phyloP scores from a whole-genome alignment of 83 land plant species.

The Thuja plicata region DNA sequence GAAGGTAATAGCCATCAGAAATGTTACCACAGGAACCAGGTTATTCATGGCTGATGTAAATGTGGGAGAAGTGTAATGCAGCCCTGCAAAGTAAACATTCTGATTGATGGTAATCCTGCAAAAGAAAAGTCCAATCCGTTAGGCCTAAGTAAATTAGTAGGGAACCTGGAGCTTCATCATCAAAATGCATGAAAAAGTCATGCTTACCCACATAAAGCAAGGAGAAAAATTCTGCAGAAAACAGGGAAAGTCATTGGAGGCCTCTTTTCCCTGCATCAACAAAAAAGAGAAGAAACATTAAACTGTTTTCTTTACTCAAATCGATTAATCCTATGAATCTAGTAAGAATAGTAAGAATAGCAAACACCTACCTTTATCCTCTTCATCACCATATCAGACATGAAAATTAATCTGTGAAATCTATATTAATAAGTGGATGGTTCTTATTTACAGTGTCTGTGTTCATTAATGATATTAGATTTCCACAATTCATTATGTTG shows the following conservation, averaged over 20 bases:
- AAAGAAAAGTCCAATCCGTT: neutral
- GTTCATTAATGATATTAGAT: too few relatives aligned
- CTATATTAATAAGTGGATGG: neutral
- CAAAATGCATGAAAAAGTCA: neutral
- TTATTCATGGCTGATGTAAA: constrained; percentile 13
- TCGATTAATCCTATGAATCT: neutral
- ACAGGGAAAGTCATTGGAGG: neutral
- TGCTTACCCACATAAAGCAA: neutral
- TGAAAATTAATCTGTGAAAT: neutral
- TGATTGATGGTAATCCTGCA: neutral
- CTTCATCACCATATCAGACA: neutral
- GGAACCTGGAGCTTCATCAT: neutral
- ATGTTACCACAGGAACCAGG: constrained; percentile 14
- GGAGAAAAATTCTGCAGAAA: neutral
- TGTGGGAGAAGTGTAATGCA: constrained; percentile 21
- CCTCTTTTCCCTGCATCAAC: neutral
- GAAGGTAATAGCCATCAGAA: constrained; percentile 12
- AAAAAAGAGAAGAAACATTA: neutral
- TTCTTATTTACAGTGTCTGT: neutral
- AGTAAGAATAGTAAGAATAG: neutral
- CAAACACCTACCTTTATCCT: neutral
- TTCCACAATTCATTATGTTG: too few relatives aligned
- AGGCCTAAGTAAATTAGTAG: neutral
- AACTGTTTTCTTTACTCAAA: neutral
- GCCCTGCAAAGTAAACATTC: constrained; percentile 8